A percentile compares a stretch with the other conserved stretches of the same genome.
Evolutionary conservation across 495 filamentous ascomycete species (phyloP).

Genomic region (Hypoxylon rickii): DNA sequence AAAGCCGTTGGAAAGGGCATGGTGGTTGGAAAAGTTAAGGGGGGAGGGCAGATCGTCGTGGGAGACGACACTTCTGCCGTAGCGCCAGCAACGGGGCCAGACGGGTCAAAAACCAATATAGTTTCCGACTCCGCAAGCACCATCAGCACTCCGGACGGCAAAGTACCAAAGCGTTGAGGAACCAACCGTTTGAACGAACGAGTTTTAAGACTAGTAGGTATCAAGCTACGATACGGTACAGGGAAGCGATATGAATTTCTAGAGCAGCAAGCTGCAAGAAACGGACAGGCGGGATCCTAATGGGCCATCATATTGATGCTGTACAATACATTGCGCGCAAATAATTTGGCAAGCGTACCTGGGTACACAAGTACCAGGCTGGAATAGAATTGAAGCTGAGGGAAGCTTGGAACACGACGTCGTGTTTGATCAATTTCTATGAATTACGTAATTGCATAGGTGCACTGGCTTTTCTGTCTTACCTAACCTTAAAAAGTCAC

Average conservation of each 20-base stretch:
- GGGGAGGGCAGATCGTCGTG: constrained; percentile 84
- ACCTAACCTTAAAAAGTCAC: no score
- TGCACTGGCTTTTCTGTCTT: no score
- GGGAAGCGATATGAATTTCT: background rate
- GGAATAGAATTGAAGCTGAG: no score
- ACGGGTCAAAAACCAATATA: constrained; percentile 7
- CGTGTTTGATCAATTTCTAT: no score
- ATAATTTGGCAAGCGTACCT: no score
- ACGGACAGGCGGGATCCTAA: background rate
- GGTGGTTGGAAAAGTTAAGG: constrained; percentile 89
- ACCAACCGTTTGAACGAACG: background rate
- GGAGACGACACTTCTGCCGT: constrained; percentile 70
- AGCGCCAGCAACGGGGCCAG: constrained; percentile 8
- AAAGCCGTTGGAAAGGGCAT: constrained; percentile 97
- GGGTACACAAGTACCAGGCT: background rate
- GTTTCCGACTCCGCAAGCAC: constrained; percentile 24
- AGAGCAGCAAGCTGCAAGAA: background rate
- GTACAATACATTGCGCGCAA: no score
- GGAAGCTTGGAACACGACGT: no score
- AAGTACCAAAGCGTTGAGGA: constrained; percentile 21
- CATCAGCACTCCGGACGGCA: constrained; percentile 19
- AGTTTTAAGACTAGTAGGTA: constrained; percentile 2
- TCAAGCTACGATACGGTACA: background rate
- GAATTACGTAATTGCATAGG: no score
- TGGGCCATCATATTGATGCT: no score